These are phyloP conservation scores for Darksidea phi DNA, from an alignment of 495 filamentous ascomycete genomes.

Conservation along the genomic window DNA sequence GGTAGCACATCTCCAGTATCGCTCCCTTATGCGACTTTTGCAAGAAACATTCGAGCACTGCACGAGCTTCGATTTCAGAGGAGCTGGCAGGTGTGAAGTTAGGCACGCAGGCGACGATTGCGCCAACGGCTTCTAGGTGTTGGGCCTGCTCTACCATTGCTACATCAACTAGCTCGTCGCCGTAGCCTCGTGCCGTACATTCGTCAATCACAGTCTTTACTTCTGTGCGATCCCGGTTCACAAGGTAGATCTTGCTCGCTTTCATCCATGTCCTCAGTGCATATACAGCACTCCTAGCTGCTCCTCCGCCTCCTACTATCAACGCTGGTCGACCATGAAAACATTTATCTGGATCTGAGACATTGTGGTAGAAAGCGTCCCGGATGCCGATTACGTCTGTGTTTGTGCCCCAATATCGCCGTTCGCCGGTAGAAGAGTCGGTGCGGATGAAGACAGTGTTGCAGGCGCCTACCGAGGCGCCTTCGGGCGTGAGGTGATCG, in stretches of 20 bases:
- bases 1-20: constrained; percentile 79
- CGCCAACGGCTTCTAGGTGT: constrained; percentile 55
- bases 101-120: constrained; percentile 66
- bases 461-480: constrained; percentile 64
- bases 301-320: constrained; percentile 67
- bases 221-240: constrained; percentile 64
- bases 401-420: constrained; percentile 64
- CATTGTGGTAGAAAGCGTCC: constrained; percentile 64
- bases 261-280: constrained; percentile 64
- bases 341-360: constrained; percentile 43
- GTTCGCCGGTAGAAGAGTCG: constrained; percentile 43
- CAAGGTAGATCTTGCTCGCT: constrained; percentile 65
- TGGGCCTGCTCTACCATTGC: constrained; percentile 56
- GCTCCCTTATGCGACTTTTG: constrained; percentile 55
- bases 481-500: constrained; percentile 67
- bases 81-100: constrained; percentile 63
- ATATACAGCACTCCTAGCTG: constrained; percentile 68
- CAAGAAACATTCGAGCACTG: constrained; percentile 58
- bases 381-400: constrained; percentile 73
- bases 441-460: constrained; percentile 69
- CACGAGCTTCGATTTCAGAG: constrained; percentile 54
- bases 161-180: constrained; percentile 55
- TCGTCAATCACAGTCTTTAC: constrained; percentile 62
- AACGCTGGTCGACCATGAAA: constrained; percentile 59
- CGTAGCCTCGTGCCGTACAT: constrained; percentile 53